A percentile compares a stretch with the other conserved stretches of the same genome.
Conservation (phyloP, 2,329 filamentous ascomycete genomes). For the Cyphellophora europaea region DNA sequence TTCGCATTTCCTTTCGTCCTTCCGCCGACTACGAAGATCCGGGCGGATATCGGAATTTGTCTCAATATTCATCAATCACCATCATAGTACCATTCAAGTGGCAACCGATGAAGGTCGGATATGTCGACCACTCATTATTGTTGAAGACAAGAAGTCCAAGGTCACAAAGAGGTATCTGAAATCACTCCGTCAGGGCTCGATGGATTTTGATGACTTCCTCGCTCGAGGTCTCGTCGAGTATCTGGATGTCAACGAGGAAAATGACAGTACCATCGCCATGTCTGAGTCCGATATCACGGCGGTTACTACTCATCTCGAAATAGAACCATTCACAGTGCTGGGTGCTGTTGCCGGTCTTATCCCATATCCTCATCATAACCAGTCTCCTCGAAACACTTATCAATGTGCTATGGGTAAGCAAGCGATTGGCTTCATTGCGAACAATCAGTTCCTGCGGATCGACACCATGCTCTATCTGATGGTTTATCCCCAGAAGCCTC, state of each 20-base stretch:
- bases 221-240: conserved; percentile 88
- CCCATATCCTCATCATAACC: conserved; percentile 97
- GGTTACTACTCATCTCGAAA: conserved; percentile 87
- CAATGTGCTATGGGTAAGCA: conserved; percentile 99
- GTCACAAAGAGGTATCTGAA: conserved; percentile 71
- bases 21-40: conserved; percentile 77
- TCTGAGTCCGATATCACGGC: conserved; percentile 77
- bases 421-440: conserved; percentile 95
- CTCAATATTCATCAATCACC: conserved; percentile 90
- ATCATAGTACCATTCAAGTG: conserved; percentile 85
- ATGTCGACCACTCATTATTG: conserved; percentile 89
- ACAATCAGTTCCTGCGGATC: conserved; percentile 95
- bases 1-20: conserved; percentile 74
- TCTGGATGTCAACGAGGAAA: conserved; percentile 92
- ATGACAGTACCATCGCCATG: conserved; percentile 86
- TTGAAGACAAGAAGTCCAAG: conserved; percentile 76
- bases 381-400: conserved; percentile 96
- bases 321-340: conserved; percentile 93
- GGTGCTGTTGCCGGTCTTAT: conserved; percentile 94
- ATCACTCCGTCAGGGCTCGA: conserved; percentile 70
- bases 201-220: conserved; percentile 90
- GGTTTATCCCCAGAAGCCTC: conserved; percentile 93
- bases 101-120: conserved; percentile 96
- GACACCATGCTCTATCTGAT: conserved; percentile 93
- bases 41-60: conserved; percentile 94